phyloP scores from a whole-genome alignment of 306 rosid species.

The Delonix regia region DNA sequence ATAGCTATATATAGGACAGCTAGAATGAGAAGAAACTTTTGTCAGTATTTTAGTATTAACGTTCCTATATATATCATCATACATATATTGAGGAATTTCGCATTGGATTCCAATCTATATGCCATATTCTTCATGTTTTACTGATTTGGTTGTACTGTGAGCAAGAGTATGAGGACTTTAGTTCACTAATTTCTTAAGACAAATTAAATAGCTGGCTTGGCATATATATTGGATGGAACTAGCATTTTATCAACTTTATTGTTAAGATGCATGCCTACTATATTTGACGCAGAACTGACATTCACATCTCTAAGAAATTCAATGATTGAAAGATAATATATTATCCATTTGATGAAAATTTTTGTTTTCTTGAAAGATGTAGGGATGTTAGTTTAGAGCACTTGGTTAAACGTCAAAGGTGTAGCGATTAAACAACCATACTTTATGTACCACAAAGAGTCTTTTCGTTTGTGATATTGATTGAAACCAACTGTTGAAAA shows the following conservation, averaged over 20 bases:
- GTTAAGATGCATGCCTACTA: conserved; percentile 45
- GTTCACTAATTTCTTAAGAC: neutral
- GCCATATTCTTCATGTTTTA: neutral
- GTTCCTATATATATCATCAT: neutral
- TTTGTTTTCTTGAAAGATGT: conserved; percentile 7
- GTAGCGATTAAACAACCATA: neutral
- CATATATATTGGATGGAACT: conserved; percentile 34
- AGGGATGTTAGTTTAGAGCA: conserved; percentile 26
- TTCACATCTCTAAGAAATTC: conserved; percentile 1
- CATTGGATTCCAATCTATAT: neutral
- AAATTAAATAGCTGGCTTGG: conserved; percentile 13
- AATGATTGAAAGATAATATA: conserved; percentile 22
- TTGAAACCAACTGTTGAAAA: conserved; percentile 45
- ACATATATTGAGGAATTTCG: neutral
- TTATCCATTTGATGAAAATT: conserved; percentile 10
- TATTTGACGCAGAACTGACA: conserved; percentile 39
- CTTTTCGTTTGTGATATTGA: conserved; percentile 41
- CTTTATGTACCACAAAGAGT: neutral
- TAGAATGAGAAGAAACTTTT: neutral
- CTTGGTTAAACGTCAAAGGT: conserved; percentile 38
- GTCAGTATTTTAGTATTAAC: neutral
- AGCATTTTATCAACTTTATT: conserved; percentile 47
- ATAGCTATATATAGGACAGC: neutral
- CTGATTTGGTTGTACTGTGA: neutral
- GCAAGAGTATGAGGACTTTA: neutral